A percentile compares a stretch with the other conserved stretches of the same genome.
Evolutionary conservation across 805 yeast genomes (phyloP).

Genomic region (Ogataea ganodermae): DNA sequence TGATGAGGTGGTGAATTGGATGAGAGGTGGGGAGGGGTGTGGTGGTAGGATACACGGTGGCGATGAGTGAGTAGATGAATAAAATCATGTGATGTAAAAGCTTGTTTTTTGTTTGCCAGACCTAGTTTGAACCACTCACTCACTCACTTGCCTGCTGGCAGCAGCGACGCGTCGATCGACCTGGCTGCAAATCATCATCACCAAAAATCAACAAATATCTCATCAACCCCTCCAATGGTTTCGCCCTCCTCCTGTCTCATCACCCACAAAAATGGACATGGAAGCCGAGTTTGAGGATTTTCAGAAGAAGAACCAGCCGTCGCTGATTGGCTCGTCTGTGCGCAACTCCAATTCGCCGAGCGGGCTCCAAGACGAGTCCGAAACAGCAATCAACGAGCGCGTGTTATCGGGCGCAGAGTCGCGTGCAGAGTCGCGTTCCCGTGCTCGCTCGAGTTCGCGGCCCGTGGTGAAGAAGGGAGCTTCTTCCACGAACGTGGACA

Average conservation of each 20-base stretch:
- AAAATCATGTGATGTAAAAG: too few relatives aligned
- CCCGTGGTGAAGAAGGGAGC: slow-evolving; percentile 46
- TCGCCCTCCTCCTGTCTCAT: not conserved
- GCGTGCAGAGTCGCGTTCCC: too few relatives aligned
- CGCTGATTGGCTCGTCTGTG: slow-evolving; percentile 55
- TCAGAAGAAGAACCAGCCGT: slow-evolving; percentile 48
- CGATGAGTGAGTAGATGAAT: too few relatives aligned
- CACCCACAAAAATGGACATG: slow-evolving; percentile 44
- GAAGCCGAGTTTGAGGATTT: slow-evolving; percentile 56
- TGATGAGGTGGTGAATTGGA: too few relatives aligned
- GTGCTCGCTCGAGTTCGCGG: slow-evolving; percentile 37
- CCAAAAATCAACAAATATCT: not conserved
- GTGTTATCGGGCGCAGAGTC: too few relatives aligned
- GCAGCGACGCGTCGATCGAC: too few relatives aligned
- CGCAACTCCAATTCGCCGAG: slow-evolving; percentile 27
- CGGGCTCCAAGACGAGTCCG: slow-evolving; percentile 20
- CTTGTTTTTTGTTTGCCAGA: too few relatives aligned
- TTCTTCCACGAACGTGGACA: slow-evolving; percentile 26
- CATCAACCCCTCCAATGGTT: not conserved
- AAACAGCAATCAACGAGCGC: slow-evolving; percentile 14
- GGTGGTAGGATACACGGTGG: too few relatives aligned
- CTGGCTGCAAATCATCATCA: not conserved
- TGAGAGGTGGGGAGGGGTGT: too few relatives aligned
- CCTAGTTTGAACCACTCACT: too few relatives aligned
- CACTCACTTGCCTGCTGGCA: too few relatives aligned